A percentile compares a stretch with the other conserved stretches of the same genome.
phyloP scores from a whole-genome alignment of 345 rosid genomes.

The Passiflora organensis region DNA sequence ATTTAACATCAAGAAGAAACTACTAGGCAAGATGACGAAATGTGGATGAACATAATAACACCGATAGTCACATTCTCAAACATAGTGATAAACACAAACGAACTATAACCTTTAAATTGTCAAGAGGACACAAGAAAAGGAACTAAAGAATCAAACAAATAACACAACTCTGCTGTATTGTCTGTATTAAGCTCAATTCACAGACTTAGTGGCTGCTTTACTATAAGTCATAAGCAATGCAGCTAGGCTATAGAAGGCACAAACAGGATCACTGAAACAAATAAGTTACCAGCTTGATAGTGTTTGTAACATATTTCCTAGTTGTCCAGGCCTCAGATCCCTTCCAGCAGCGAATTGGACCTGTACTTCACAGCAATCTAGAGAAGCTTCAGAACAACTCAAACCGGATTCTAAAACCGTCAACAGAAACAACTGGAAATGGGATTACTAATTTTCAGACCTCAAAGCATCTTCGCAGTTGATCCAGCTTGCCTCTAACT shows the following conservation, averaged over 20 bases:
- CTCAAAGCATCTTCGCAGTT: slow-evolving; percentile 90
- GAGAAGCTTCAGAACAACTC: neutral
- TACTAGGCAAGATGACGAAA: too few species aligned
- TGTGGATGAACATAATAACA: neutral
- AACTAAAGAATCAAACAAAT: too few species aligned
- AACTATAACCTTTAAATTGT: too few species aligned
- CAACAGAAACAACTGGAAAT: slow-evolving; percentile 2
- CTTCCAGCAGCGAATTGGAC: slow-evolving; percentile 97
- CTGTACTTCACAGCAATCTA: slow-evolving; percentile 32
- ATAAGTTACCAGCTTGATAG: slow-evolving; percentile 79
- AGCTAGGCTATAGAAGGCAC: neutral
- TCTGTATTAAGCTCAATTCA: neutral
- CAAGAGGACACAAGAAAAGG: too few species aligned
- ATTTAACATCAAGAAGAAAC: neutral
- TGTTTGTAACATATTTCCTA: slow-evolving; percentile 76
- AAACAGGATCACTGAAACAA: too few species aligned
- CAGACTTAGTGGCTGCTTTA: too few species aligned
- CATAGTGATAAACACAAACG: too few species aligned
- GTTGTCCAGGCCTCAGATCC: slow-evolving; percentile 88
- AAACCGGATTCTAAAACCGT: neutral
- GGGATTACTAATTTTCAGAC: slow-evolving; percentile 30
- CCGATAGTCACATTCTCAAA: neutral
- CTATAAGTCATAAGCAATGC: neutral
- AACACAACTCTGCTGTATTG: too few species aligned
- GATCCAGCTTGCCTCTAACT: slow-evolving; percentile 94